Conservation (phyloP, 2,329 filamentous ascomycete species). For the Xylariaceae sp. region DNA sequence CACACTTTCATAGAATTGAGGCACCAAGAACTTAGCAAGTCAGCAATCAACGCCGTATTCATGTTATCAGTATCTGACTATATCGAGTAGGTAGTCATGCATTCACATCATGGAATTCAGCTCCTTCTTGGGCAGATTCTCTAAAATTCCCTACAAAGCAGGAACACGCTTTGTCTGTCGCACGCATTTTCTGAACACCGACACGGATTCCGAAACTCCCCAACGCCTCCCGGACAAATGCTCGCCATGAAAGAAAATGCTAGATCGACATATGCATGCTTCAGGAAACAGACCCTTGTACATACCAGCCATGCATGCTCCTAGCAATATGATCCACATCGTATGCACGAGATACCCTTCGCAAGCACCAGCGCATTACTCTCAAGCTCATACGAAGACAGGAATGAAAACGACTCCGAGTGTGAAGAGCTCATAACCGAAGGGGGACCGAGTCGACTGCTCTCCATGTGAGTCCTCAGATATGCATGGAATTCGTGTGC, state of each 20-base stretch:
- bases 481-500: neutral
- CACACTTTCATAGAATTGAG: too few relatives aligned
- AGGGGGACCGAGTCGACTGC: neutral
- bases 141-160: constrained; percentile 15
- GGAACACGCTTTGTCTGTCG: constrained; percentile 12
- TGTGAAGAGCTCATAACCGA: neutral
- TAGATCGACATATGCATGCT: constrained; percentile 14
- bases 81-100: neutral
- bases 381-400: neutral
- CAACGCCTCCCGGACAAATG: constrained; percentile 20
- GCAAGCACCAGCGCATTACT: neutral
- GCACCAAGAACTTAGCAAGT: too few relatives aligned
- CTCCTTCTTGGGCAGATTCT: neutral
- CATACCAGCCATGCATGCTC: neutral
- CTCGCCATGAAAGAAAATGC: constrained; percentile 15
- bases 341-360: neutral
- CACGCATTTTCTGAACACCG: constrained; percentile 17
- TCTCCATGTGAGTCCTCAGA: neutral
- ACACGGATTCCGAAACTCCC: neutral
- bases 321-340: constrained; percentile 4
- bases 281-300: constrained; percentile 7
- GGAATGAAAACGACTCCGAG: neutral
- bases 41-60: too few relatives aligned
- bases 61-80: neutral
- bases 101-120: constrained; percentile 6